Evolutionary conservation across 768 basidiomycete species (phyloP), one percentile per base, ranked within the genome.

Genomic region (Cystobasidium ongulense): DNA sequence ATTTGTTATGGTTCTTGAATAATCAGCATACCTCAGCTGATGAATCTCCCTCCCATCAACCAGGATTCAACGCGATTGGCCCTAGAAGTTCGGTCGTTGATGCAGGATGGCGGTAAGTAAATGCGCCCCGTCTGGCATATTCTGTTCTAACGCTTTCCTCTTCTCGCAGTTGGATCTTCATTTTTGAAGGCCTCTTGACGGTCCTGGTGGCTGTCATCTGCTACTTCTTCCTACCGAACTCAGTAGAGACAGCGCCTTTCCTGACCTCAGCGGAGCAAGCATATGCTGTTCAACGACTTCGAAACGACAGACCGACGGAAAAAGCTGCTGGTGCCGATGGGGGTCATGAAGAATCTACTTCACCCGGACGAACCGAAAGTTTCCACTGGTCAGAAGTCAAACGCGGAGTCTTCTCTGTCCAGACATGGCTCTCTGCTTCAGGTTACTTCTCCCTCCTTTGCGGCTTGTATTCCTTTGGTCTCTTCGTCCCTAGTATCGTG

Each of bases 1-100:
- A n/a, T n/a, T n/a, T n/a, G n/a, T n/a, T n/a, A n/a, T n/a, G n/a
- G n/a, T n/a, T n/a, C n/a, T n/a, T n/a, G n/a, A n/a, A n/a, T n/a
- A n/a, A n/a, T n/a, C n/a, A n/a, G n/a, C n/a, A n/a, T n/a, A n/a
- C 43, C 13, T 13, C 43, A 46, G 35, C 63, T 62, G n/a, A n/a
- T 29, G 21, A 29, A 4, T 63, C n/a, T 29, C 36, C 62, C 36
- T n/a, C 36, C 27, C 10, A 11, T 17, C 86, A 36, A 7, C 87
- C 84, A 76, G 83, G 78, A 36, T 67, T 67, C 65, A 67, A 67
- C 23, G 65, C 65, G 0, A 85, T 88, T 61, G 86, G 85, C 15
- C 84, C 86, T 75, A 88, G 87, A 86, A 82, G 86, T 29, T 86
- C 86, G 18, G 79, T 87, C 1, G 86, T 85, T n/a, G 87, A 86